Base-by-base conservation (phyloP, 805 yeast species). In the Pichia paraexigua region DNA sequence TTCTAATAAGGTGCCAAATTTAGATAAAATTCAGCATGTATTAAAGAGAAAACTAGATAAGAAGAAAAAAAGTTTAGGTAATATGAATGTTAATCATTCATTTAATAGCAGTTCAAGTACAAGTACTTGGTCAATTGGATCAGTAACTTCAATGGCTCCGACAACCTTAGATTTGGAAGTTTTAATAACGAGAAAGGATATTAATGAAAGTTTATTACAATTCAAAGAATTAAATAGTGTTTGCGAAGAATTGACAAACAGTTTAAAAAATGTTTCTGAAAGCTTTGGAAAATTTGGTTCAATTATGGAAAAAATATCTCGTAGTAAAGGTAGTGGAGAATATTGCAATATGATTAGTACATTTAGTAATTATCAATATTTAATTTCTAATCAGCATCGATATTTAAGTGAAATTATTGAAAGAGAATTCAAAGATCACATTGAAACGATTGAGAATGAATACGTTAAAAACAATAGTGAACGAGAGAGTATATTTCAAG, bases 381-480 rank as follows among this genome's bases (percentile, higher is more conserved):
- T 89, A 43, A 76, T 87, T 20, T 82, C 92, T 0, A 87, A 87
- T 63, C 94, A 87, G 62, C 85, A 85, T 54, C 83, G 82, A 54
- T 79, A 89, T 15, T 71, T 89, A 57, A 76, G 88, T 17, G 71
- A 80, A 49, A 67, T 81, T 45, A 64, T 88, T 1, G 66, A 70
- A n/a, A 61, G 71, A n/a, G 72, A 76, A 35, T 79, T 88, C 59
- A 80, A 76, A 49, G 70, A 64, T 17, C 87, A 88, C 0, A 67
- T 85, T 37, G 56, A 58, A 15, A 63, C 67, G 6, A 76, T 77
- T 40, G 70, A 79, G 17, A 69, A 65, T 7, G 65, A 66, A 15
- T 79, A 84, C 56, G 66, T 73, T 46, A 56, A 61, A 15, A 70
- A 72, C n/a, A 72, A 77, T 32, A 63, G 66, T 24, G 62, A 65